phyloP scores from a whole-genome alignment of 495 filamentous ascomycete genomes.

The Hypoxylon trugodes region DNA sequence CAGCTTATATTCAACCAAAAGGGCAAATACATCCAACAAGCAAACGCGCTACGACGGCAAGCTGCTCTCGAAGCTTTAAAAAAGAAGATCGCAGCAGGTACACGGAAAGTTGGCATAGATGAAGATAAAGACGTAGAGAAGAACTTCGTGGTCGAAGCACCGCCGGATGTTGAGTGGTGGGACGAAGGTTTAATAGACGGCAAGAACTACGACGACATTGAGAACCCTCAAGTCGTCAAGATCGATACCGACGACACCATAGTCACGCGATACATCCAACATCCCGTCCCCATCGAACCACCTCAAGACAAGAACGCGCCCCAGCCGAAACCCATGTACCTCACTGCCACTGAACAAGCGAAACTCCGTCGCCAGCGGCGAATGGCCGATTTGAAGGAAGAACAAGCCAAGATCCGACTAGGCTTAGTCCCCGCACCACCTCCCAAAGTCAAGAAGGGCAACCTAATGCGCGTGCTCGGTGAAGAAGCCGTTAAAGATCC shows the following conservation, averaged over 20 bases:
- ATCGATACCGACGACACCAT: constrained; percentile 82
- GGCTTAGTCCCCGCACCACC: constrained; percentile 88
- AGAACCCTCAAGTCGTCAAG: constrained; percentile 70
- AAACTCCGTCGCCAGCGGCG: constrained; percentile 91
- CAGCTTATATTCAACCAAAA: constrained; percentile 93
- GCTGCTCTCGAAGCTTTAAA: constrained; percentile 93
- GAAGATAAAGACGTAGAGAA: constrained; percentile 92
- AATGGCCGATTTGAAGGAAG: constrained; percentile 91
- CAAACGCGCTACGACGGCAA: constrained; percentile 84
- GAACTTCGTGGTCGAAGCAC: constrained; percentile 81
- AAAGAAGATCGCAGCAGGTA: constrained; percentile 84
- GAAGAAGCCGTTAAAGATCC: constrained; percentile 98
- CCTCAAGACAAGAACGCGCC: constrained; percentile 86
- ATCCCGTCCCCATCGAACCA: constrained; percentile 90
- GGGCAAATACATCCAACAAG: constrained; percentile 96
- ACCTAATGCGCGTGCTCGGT: constrained; percentile 96
- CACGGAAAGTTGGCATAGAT: constrained; percentile 86
- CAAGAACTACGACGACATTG: constrained; percentile 74
- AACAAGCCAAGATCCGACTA: constrained; percentile 92
- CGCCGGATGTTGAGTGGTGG: constrained; percentile 97
- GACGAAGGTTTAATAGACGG: constrained; percentile 85
- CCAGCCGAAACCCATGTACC: constrained; percentile 86
- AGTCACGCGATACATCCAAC: constrained; percentile 88
- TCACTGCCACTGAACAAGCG: constrained; percentile 88
- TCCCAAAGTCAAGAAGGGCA: constrained; percentile 93